Percentiles rank a stretch among this genome's conserved stretches.
Evolutionary conservation across 2,329 filamentous ascomycete species (phyloP).

Genomic region (Metarhizium album): DNA sequence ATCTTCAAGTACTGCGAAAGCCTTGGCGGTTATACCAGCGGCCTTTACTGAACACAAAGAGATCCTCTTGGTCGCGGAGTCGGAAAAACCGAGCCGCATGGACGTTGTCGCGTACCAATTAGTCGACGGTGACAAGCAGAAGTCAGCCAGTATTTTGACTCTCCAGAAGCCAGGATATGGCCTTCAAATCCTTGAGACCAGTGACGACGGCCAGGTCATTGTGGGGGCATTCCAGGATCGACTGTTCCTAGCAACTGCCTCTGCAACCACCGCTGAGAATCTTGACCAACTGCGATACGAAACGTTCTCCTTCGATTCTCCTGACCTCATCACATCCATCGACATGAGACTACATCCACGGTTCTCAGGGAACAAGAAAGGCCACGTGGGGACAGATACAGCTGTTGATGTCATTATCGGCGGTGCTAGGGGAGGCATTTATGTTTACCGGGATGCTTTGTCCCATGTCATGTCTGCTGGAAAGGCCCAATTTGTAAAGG

Average conservation of each 20-base stretch:
- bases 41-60: constrained; percentile 27
- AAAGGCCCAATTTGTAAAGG: constrained; percentile 27
- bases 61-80: constrained; percentile 36
- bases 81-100: constrained; percentile 21
- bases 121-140: constrained; percentile 16
- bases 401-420: constrained; percentile 70
- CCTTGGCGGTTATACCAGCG: constrained; percentile 32
- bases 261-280: constrained; percentile 11
- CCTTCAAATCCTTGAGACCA: constrained; percentile 33
- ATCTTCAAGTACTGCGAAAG: constrained; percentile 31
- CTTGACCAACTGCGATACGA: constrained; percentile 33
- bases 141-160: constrained; percentile 25
- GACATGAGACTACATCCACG: constrained; percentile 42
- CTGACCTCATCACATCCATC: constrained; percentile 55
- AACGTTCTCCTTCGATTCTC: constrained; percentile 46
- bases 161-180: constrained; percentile 25
- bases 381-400: constrained; percentile 16
- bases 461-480: constrained; percentile 39
- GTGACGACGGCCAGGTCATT: constrained; percentile 46
- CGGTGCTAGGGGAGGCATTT: constrained; percentile 63
- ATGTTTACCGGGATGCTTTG: constrained; percentile 70
- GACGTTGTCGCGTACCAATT: constrained; percentile 37
- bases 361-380: constrained; percentile 13
- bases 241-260: constrained; percentile 23
- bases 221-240: constrained; percentile 28